Evolutionary conservation across 768 basidiomycete species (phyloP).

Genomic region (Leucogyrophana mollusca): DNA sequence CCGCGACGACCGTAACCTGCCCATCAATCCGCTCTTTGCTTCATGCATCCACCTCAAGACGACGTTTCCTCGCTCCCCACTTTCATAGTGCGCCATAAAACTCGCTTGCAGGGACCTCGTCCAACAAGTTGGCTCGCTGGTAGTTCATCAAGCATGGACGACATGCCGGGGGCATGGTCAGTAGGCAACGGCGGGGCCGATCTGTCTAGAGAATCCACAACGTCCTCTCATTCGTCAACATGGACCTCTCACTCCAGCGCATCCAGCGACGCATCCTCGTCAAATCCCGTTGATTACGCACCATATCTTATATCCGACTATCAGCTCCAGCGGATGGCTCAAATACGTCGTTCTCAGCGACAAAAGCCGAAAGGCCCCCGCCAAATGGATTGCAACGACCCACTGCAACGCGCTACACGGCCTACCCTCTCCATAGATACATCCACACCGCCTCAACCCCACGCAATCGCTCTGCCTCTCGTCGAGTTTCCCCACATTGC

Average conservation of each 20-base stretch:
- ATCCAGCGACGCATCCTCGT: constrained; percentile 11
- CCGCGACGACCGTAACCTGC: background rate
- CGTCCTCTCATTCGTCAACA: constrained; percentile 13
- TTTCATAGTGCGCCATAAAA: constrained; percentile 8
- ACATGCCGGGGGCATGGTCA: constrained; percentile 7
- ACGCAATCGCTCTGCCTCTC: constrained; percentile 5
- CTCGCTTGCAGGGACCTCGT: constrained; percentile 27
- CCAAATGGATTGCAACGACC: too few relatives aligned
- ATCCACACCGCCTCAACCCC: background rate
- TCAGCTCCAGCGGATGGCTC: background rate
- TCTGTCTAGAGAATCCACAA: constrained; percentile 14
- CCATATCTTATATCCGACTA: constrained; percentile 5
- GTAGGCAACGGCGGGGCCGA: constrained; percentile 11
- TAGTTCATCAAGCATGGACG: background rate
- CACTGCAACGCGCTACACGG: constrained; percentile 7
- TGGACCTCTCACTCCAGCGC: constrained; percentile 10
- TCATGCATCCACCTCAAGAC: constrained; percentile 7
- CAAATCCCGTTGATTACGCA: constrained; percentile 3
- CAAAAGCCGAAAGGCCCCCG: constrained; percentile 28
- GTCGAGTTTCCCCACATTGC: constrained; percentile 4
- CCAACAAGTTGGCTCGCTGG: constrained; percentile 22
- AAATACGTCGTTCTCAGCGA: constrained; percentile 8
- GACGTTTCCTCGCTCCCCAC: constrained; percentile 6
- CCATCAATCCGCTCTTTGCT: background rate
- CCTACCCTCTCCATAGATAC: constrained; percentile 18